Percentiles rank a stretch among this genome's conserved stretches.
Conservation (phyloP, 306 rosid species). For the Sindora glabra region DNA sequence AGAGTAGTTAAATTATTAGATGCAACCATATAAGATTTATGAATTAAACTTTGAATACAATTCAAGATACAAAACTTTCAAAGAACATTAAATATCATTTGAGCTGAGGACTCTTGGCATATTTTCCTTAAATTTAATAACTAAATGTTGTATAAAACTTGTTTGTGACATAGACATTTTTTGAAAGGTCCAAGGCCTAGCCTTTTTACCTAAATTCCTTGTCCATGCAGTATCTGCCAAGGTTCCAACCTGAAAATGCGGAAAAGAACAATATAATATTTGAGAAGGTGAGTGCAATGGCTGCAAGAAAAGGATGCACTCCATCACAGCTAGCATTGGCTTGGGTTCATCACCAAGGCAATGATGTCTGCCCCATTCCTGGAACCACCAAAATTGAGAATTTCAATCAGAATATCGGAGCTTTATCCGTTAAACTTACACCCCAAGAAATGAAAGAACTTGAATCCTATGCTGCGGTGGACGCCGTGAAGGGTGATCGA, state of each 20-base stretch:
- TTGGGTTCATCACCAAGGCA: slow-evolving; percentile 46
- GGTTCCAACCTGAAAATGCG: slow-evolving; percentile 44
- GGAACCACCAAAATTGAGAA: slow-evolving; percentile 57
- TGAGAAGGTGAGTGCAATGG: slow-evolving; percentile 38
- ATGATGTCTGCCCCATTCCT: slow-evolving; percentile 44
- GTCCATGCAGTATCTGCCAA: slow-evolving; percentile 26
- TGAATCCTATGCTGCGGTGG: slow-evolving; percentile 39
- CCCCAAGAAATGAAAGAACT: slow-evolving; percentile 44
- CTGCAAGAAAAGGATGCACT: slow-evolving; percentile 38
- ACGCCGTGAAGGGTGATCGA: slow-evolving; percentile 42
- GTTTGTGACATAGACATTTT: too few relatives aligned
- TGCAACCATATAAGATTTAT: too few relatives aligned
- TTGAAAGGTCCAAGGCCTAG: too few relatives aligned
- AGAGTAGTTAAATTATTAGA: too few relatives aligned
- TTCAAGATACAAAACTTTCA: too few relatives aligned
- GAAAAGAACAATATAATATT: slow-evolving; percentile 42
- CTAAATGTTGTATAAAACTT: too few relatives aligned
- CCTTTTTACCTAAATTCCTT: too few relatives aligned
- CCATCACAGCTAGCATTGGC: slow-evolving; percentile 42
- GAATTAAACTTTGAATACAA: too few relatives aligned
- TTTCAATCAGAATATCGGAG: slow-evolving; percentile 37
- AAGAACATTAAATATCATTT: too few relatives aligned
- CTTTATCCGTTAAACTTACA: slow-evolving; percentile 38
- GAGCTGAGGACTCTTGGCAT: too few relatives aligned
- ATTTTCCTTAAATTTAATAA: too few relatives aligned